These are phyloP conservation scores for Cytospora schulzeri DNA, from an alignment of 2,329 filamentous ascomycete genomes.

Conservation along the genomic window DNA sequence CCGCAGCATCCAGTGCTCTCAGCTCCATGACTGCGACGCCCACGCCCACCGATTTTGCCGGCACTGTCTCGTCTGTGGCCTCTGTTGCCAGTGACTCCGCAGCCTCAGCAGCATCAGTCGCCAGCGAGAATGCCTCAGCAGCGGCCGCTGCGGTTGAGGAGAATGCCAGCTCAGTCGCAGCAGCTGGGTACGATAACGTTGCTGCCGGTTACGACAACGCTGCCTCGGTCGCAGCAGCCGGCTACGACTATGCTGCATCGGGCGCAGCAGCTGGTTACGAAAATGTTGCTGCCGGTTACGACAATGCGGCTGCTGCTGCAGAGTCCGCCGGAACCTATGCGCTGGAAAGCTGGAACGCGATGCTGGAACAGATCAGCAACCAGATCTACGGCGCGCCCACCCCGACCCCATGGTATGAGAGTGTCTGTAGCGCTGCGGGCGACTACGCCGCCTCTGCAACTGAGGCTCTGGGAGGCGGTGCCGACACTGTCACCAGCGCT, in stretches of 20 bases:
- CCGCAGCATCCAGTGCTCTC: slow-evolving; percentile 70
- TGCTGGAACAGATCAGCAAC: slow-evolving; percentile 66
- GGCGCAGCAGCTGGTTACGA: slow-evolving; percentile 49
- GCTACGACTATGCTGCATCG: slow-evolving; percentile 39
- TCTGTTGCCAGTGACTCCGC: slow-evolving; percentile 51
- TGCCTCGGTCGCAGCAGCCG: slow-evolving; percentile 39
- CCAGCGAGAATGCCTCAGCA: slow-evolving; percentile 37
- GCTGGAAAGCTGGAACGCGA: slow-evolving; percentile 59
- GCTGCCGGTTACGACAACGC: slow-evolving; percentile 2
- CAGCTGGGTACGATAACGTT: slow-evolving; percentile 31
- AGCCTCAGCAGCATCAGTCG: slow-evolving; percentile 42
- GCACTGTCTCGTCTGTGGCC: slow-evolving; percentile 47
- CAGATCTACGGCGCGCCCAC: slow-evolving; percentile 70
- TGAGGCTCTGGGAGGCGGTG: slow-evolving; percentile 40
- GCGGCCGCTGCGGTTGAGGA: slow-evolving; percentile 50
- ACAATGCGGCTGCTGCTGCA: slow-evolving; percentile 35
- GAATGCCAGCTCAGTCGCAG: slow-evolving; percentile 46
- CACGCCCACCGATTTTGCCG: slow-evolving; percentile 57
- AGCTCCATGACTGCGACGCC: slow-evolving; percentile 61
- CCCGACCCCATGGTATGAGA: slow-evolving; percentile 59
- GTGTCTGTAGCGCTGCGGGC: slow-evolving; percentile 48
- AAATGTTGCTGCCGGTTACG: slow-evolving; percentile 41
- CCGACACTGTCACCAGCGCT: slow-evolving; percentile 40
- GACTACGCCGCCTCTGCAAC: slow-evolving; percentile 63
- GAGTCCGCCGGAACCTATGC: slow-evolving; percentile 37